Percentiles rank a stretch among this genome's conserved stretches.
phyloP scores from a whole-genome alignment of 2,329 filamentous ascomycete species.

The Aspergillus pseudoterreus region DNA sequence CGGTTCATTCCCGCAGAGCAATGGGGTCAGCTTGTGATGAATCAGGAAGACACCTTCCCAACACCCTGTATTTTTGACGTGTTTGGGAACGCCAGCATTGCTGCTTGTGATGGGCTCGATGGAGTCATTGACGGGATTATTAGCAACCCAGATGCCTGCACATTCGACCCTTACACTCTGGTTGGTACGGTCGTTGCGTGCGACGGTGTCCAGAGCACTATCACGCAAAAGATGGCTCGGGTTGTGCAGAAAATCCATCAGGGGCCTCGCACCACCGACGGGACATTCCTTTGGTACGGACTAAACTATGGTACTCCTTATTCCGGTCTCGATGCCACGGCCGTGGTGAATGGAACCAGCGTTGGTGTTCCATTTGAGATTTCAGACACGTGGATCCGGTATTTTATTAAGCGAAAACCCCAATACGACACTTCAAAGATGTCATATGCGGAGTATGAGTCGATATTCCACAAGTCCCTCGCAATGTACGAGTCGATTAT shows the following conservation, averaged over 20 bases:
- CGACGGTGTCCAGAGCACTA: not conserved
- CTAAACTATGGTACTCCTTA: conserved; percentile 18
- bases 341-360: conserved; percentile 23
- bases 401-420: conserved; percentile 32
- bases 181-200: not conserved
- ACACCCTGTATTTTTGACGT: conserved; percentile 7
- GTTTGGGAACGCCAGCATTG: conserved; percentile 2
- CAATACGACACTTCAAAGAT: conserved; percentile 23
- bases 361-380: conserved; percentile 27
- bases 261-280: not conserved
- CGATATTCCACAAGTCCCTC: conserved; percentile 21
- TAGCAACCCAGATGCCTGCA: conserved; percentile 1
- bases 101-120: conserved; percentile 8
- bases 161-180: conserved; percentile 2
- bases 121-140: conserved; percentile 11
- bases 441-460: conserved; percentile 20
- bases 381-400: conserved; percentile 30
- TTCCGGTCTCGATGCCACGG: conserved; percentile 9
- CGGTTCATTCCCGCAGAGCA: conserved; percentile 20
- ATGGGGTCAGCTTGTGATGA: conserved; percentile 9
- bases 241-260: not conserved
- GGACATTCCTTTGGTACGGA: conserved; percentile 34
- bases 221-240: not conserved
- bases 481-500: conserved; percentile 34
- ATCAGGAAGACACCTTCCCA: not conserved